Evolutionary conservation across 2,329 filamentous ascomycete species (phyloP), one percentile per base, ranked within the genome.

Genomic region (Amesomyces nigricolor): DNA sequence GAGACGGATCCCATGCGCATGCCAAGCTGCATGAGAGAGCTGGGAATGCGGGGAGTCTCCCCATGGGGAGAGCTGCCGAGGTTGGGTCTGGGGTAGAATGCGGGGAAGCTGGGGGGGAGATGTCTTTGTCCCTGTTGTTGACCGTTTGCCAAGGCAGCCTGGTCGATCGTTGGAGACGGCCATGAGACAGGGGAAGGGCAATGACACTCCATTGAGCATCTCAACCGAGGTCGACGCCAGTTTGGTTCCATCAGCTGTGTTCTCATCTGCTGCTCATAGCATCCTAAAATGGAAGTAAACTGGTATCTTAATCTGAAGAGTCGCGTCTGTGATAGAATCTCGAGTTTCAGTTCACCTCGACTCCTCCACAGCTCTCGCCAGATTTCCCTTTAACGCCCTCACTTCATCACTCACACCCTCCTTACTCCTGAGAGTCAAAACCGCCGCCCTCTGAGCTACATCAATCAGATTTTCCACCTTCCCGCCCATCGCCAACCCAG

Each of bases 401-500:
- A 70, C 54, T 29, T 64, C 60, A 29, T 47, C 53, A 29, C 65
- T 67, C 8, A 97, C 92, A 49, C 87, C 82, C 67, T 91, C 83
- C 9, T 74, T 73, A 67, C 88, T 89, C 69, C 81, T 86, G 65
- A 99, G 72, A 13, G 89, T 94, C 73, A 89, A 72, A 0, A 88
- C 81, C 3, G 91, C 91, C 2, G 87, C 92, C 65, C 78, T 79
- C 73, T 97, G 94, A 30, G 91, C 92, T 37, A 94, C 71, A 55
- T 84, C 77, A n/a, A 99, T 76, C 53, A 94, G 70, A 46, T 86
- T 78, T 65, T 83, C 72, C 57, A 81, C 67, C 58, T 72, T 72
- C 3, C 76, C 78, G 0, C 79, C 79, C 64, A 78, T 80, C 0
- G 85, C 84, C 61, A 97, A 68, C 0, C 88, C 89, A 1, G 90